These are phyloP conservation scores for Coelastrella sp. DNA, from an alignment of 139 green algal genomes.

Conservation along the genomic window DNA sequence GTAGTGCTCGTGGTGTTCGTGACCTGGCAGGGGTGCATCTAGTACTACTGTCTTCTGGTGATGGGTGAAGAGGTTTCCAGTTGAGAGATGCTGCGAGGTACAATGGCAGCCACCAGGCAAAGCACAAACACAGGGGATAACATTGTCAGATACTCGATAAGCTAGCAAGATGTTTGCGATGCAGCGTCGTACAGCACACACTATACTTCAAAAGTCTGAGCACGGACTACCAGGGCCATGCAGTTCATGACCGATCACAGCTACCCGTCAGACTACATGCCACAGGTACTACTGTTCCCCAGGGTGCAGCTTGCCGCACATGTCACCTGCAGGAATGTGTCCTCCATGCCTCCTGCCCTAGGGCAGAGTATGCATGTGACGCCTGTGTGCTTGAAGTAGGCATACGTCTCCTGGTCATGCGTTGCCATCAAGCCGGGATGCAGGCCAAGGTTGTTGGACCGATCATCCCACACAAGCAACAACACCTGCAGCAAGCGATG, in stretches of 20 bases:
- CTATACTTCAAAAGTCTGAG: too few relatives aligned
- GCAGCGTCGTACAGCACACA: too few relatives aligned
- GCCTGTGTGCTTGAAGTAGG: slow-evolving; percentile 65
- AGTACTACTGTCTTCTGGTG: slow-evolving; percentile 74
- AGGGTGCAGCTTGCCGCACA: background rate
- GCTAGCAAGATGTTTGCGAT: too few relatives aligned
- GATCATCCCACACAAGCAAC: slow-evolving; percentile 79
- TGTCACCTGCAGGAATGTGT: slow-evolving; percentile 52
- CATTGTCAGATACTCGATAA: background rate
- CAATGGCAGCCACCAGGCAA: background rate
- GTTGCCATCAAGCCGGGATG: slow-evolving; percentile 69
- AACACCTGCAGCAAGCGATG: slow-evolving; percentile 44
- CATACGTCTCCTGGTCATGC: slow-evolving; percentile 70
- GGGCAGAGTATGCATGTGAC: slow-evolving; percentile 63
- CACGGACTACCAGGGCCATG: too few relatives aligned
- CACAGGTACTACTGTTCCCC: background rate
- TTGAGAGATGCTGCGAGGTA: background rate
- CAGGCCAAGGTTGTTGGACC: slow-evolving; percentile 48
- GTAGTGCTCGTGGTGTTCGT: too few relatives aligned
- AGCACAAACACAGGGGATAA: background rate
- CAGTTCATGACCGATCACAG: too few relatives aligned
- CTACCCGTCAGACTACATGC: too few relatives aligned
- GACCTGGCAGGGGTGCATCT: slow-evolving; percentile 36
- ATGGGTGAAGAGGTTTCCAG: slow-evolving; percentile 67
- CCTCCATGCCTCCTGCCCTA: slow-evolving; percentile 45